Base-by-base conservation (phyloP, 1,139 yeast genomes). In the Lodderomyces theae region DNA sequence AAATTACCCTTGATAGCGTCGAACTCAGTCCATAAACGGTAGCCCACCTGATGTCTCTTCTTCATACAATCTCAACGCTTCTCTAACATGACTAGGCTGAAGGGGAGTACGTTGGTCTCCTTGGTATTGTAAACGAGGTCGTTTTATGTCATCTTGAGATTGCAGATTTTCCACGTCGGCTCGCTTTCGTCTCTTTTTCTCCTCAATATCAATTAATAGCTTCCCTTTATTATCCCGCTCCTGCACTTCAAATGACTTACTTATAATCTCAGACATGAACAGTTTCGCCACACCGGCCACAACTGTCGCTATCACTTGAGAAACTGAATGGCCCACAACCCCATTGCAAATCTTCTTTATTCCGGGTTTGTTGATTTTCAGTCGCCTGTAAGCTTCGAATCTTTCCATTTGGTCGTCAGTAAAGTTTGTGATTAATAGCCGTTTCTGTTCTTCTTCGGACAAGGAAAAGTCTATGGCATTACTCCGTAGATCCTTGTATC, bases 211-310 rank as follows among this genome's bases (percentile, higher is more conserved):
- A 31, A 51, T 37, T 2, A 66, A 59, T 26, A 72, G 55, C 44
- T 61, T 61, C 1, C 72, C 76, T 50, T 77, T 74, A 43, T 74
- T 63, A 51, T 79, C 79, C 42, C 77, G 64, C 42, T 74, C 68
- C 52, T 81, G 84, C 1, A 84, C 79, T 43, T 80, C 86, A 46
- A 84, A 72, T 0, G 96, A 95, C 52, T 79, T 72, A 45, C 92
- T 95, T 17, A 90, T 83, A 7, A 90, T 75, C 51, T 92, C 97
- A 9, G 96, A 95, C 11, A 89, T 75, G 58, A 86, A 85, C 57
- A 87, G 86, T 57, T 90, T 90, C 2, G 95, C 84, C 42, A 89
- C 76, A 60, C 97, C 96, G 7, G 94, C 88, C 39, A 90, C 63
- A 5, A 89, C 82, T 37, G 86, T 81, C 0, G 96, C 87, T 15